These are phyloP conservation scores for Cryptosporidium tyzzeri DNA, from an alignment of 169 alveolate genomes.

Conservation along the genomic window DNA sequence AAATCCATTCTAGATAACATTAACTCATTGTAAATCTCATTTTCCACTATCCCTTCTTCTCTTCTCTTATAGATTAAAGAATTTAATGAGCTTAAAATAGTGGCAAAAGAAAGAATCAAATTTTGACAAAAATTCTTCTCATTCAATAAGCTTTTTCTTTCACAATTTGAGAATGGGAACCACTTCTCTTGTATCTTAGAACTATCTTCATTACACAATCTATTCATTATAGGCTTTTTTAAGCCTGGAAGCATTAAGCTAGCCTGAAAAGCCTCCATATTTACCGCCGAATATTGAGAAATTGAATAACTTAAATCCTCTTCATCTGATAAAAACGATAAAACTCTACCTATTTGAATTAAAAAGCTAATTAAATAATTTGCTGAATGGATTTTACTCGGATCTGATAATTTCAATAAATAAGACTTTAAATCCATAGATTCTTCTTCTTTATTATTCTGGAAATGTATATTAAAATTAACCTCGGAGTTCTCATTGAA, in stretches of 20 bases:
- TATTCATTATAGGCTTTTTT: conserved; percentile 1
- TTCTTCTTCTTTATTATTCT: not conserved
- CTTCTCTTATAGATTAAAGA: not conserved
- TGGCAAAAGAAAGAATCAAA: conserved; percentile 24
- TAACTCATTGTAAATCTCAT: not conserved
- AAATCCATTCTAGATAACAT: conserved; percentile 5
- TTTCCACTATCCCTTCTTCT: not conserved
- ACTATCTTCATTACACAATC: not conserved
- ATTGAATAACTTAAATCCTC: not conserved
- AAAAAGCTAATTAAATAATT: conserved; percentile 19
- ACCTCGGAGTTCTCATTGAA: conserved; percentile 1
- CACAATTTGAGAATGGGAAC: not conserved
- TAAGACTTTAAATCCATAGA: not conserved
- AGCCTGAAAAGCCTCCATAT: conserved; percentile 40
- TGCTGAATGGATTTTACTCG: conserved; percentile 13
- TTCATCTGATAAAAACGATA: conserved; percentile 9
- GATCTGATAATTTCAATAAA: not conserved
- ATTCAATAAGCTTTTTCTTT: not conserved
- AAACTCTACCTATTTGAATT: conserved; percentile 28
- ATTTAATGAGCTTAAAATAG: conserved; percentile 27
- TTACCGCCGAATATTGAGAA: conserved; percentile 23
- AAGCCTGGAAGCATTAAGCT: conserved; percentile 12
- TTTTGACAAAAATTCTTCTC: not conserved
- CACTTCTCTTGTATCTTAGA: not conserved
- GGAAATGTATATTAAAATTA: conserved; percentile 2